Base-by-base conservation (phyloP, 768 basidiomycete species). In the Mycena epipterygia region DNA sequence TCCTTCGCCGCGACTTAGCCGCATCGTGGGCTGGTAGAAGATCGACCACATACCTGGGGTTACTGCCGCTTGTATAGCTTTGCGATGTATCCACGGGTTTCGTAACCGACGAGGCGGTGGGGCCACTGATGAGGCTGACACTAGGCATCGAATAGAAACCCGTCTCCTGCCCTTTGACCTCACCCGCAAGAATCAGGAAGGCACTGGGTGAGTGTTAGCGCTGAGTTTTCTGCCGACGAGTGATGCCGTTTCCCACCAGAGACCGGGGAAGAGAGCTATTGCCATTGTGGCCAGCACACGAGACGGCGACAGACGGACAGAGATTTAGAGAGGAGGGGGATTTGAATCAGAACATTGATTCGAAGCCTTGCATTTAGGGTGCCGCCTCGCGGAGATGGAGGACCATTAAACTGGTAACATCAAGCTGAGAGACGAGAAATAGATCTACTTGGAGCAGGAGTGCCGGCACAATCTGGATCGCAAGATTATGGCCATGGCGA, bases 241-340 rank as follows among this genome's bases (percentile, higher is more conserved):
- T 9, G 39, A 6, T 16, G 5, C n/a, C 13, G 13, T n/a, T 4
- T 11, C 35, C 23, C 44, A 58, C 57, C 57, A 58, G 19, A 58
- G 27, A 29, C 7, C 7, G 8, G 29, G 17, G 2, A 58, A n/a
- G 25, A 42, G 29, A 30, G 27, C 14, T 46, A 61, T 46, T 61
- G 59, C 14, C 59, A 61, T 46, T 61, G 59, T 49, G 59, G n/a
- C 44, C 32, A 35, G 59, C 59, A 61, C 59, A 33, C 21, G 14
- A 41, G 19, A 29, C 17, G 21, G 30, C 8, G 32, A 32, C 29
- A 60, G 19, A 11, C 39, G 16, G 39, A 4, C 42, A 49, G 19
- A 48, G 33, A 33, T 61, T 27, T 17, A 39, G 39, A 49, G 25
- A 13, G 14, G 5, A 55, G 33, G 4, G 27, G 29, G 16, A 32